These are phyloP conservation scores for Excoecaria cochinchinensis DNA, from an alignment of 345 rosid genomes.

Conservation along the genomic window DNA sequence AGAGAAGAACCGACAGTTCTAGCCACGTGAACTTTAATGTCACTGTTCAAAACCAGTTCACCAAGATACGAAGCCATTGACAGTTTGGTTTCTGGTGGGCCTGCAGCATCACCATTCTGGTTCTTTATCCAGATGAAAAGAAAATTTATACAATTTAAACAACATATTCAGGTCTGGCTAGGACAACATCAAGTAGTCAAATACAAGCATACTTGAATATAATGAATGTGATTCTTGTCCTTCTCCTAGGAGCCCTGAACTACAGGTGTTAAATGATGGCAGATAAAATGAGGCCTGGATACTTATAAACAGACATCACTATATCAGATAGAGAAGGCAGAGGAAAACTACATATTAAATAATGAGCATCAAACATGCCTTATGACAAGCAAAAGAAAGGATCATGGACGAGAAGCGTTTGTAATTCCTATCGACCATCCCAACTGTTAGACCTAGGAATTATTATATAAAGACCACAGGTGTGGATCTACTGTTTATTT, in stretches of 20 bases:
- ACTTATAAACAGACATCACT: not conserved
- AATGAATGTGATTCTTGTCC: not conserved
- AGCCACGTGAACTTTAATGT: conserved; percentile 75
- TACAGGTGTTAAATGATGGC: not conserved
- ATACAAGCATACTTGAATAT: not conserved
- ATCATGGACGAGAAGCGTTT: not conserved
- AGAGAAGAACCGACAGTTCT: conserved; percentile 73
- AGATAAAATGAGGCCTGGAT: not conserved
- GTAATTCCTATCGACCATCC: not conserved
- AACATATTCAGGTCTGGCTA: conserved; percentile 4
- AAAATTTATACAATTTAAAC: conserved; percentile 5
- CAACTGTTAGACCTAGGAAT: not conserved
- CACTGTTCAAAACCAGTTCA: conserved; percentile 75
- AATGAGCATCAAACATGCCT: not conserved
- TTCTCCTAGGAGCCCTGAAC: not conserved
- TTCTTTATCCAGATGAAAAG: conserved; percentile 17
- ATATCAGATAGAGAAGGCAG: not conserved
- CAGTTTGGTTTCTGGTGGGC: conserved; percentile 71
- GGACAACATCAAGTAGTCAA: not conserved
- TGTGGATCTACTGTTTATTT: not conserved
- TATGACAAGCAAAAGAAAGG: not conserved
- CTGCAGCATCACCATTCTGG: conserved; percentile 47
- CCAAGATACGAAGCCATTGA: conserved; percentile 90
- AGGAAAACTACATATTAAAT: not conserved
- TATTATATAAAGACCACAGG: not conserved